Evolutionary conservation across 2,329 filamentous ascomycete genomes (phyloP), one percentile per base, ranked within the genome.

Genomic region (Sarocladium kiliense): DNA sequence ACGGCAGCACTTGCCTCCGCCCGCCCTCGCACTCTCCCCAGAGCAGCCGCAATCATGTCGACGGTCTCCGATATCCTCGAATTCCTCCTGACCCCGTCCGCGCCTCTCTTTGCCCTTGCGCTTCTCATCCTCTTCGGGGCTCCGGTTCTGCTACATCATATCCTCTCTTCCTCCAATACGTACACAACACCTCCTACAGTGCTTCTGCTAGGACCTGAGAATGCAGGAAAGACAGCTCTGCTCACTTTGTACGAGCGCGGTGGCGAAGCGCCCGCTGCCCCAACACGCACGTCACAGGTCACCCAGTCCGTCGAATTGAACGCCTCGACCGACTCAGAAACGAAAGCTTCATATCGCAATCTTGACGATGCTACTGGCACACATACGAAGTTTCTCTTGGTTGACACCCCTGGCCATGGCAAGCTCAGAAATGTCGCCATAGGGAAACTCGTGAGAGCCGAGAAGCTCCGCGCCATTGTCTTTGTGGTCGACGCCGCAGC

Each of bases 351-450:
- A 37, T 80, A 75, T 72, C 73, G 75, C 56, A 77, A 85, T 65
- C 81, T 82, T 69, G 80, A 84, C 61, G 76, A 80, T 58, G 66
- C 72, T 37, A 73, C 75, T 55, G 76, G 79, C 56, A 74, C 72
- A 53, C 84, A 87, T 66, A 85, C 82, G 60, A 87, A 85, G 67
- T 89, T 94, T 68, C 75, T 88, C 39, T 75, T 97, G 32, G 75
- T 89, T 66, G 94, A 99, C 74, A 97, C 93, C 1, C 94, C 94
- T 0, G 94, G 94, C 37, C 94, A 99, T 74, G 91, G 91, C 64
- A 99, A 99, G 74, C 84, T 99, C 57, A 89, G 94, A 58, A 81
- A 84, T 63, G 77, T 84, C 60, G 85, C 88, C 3, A 76, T 88
- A 57, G 71, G 76, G 41, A 74, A 72, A 54, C 72, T 87, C 25